These are phyloP conservation scores for Tolypocladium tundrense DNA, from an alignment of 2,329 filamentous ascomycete genomes.

Conservation along the genomic window DNA sequence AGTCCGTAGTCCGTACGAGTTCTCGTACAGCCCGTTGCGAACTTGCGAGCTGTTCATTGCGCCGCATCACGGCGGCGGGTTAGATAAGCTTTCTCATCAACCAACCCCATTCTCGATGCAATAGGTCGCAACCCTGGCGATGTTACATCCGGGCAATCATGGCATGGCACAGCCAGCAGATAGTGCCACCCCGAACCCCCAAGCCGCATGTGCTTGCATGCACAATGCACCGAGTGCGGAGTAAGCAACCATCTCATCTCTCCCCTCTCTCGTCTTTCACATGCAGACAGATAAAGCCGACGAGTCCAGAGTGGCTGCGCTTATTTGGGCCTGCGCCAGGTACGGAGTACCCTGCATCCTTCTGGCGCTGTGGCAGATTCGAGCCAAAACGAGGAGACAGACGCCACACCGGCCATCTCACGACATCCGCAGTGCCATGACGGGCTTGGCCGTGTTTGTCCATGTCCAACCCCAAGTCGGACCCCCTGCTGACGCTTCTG, in stretches of 20 bases:
- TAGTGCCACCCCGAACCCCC: background rate
- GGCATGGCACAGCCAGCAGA: background rate
- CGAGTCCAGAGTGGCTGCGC: background rate
- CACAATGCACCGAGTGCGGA: background rate
- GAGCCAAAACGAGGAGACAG: background rate
- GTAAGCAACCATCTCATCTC: background rate
- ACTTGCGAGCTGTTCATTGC: too few species aligned
- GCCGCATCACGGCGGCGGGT: background rate
- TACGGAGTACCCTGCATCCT: background rate
- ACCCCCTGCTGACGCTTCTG: background rate
- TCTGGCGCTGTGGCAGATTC: background rate
- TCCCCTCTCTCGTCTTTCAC: background rate
- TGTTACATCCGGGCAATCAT: background rate
- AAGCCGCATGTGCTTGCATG: background rate
- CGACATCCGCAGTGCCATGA: background rate
- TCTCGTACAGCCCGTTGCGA: background rate
- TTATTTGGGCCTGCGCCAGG: background rate
- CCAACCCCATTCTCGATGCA: background rate
- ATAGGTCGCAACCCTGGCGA: background rate
- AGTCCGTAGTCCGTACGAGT: too few species aligned
- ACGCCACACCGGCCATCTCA: background rate
- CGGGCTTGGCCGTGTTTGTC: background rate
- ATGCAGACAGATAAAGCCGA: background rate
- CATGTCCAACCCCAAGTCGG: background rate
- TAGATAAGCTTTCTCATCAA: background rate